Evolutionary conservation across 169 alveolate genomes (phyloP), one percentile per base, ranked within the genome.

Genomic region (Eimeria sp.): DNA sequence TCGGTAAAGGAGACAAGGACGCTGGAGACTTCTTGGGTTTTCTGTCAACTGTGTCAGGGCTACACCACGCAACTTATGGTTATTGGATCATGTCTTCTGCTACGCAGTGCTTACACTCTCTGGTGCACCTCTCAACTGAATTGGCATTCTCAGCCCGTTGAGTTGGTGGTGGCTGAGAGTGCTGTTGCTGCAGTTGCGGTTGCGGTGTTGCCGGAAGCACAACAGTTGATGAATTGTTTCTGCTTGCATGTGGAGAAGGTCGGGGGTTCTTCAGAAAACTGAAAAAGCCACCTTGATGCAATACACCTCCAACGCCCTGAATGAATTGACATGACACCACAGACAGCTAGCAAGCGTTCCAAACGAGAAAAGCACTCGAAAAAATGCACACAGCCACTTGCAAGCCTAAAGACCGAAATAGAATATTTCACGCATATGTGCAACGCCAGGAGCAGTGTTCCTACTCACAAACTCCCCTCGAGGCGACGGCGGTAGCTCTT

Each of bases 271-370:
- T 93, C 1, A 93, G 43, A 30, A 93, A 93, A 27, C 93, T 54
- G 65, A 93, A 93, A 27, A 93, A 93, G 22, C 96, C 96, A 6
- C 96, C 96, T 72, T 93, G 96, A 22, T 63, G 91, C 47, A 82
- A 84, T 45, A 93, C 82, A 40, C 92, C 94, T 30, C 89, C 96
- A 27, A 57, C 91, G 34, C 80, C 92, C 89, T 70, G 40, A 76
- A 54, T 27, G 34, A 49, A 14, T 47, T 30, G 49, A 27, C 70
- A 82, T 27, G 65, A 10, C 80, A 10, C 61, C 80, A 58, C 25
- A n/a, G 49, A 20, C 82, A 30, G 47, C 7, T 47, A 51, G 22
- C 49, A 16, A 14, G 27, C 27, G 20, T 18, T 25, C 63, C 11
- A 47, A 16, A 25, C 7, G 58, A 0, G 34, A 14, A 34, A 43